Base-by-base conservation (phyloP, 371 early-diverging fungal species). In the Mucor ambiguus region DNA sequence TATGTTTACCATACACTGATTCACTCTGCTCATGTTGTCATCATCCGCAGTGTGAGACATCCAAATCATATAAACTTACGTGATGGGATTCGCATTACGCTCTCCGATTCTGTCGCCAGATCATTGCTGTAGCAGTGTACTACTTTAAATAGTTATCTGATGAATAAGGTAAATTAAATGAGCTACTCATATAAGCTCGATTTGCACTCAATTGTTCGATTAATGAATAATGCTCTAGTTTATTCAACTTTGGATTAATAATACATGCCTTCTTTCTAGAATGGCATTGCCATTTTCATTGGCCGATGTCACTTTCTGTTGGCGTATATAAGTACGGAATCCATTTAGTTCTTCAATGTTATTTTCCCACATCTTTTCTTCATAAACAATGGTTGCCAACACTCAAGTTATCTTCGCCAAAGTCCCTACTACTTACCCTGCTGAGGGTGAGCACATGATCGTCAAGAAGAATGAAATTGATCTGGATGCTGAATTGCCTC, bases 381-480 rank as follows among this genome's bases (percentile, higher is more conserved):
- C 1, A 48, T 20, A 52, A 4, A 66, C 29, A 54, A 73, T 73
- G 73, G 69, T 69, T 37, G 32, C 62, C 49, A 78, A 76, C 64
- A 73, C 76, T 58, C 59, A 76, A 37, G 61, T 85, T 30, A 65
- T 83, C 43, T 82, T 80, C 57, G 68, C 73, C 28, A 76, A 83
- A 57, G 49, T 78, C 43, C 87, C 87, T 8, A 74, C 72, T 11
- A 66, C 69, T 22, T 80, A 70, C 41, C 84, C 85, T 22, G 73
- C 62, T 5, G 63, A 60, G 9, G 82, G 81, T 29, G 84, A 82
- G 56, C 81, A 86, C 67, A 72, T 91, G 67, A 75, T 75, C 32
- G 77, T 86, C 32, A 38, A 71, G 41, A 76, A 80, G 49, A 58
- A 58, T 10, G 67, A 79, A 24, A 82, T 87, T 54, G 77, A 83